These are phyloP conservation scores for Rhodotorula babjevae DNA, from an alignment of 768 basidiomycete species.

Conservation along the genomic window DNA sequence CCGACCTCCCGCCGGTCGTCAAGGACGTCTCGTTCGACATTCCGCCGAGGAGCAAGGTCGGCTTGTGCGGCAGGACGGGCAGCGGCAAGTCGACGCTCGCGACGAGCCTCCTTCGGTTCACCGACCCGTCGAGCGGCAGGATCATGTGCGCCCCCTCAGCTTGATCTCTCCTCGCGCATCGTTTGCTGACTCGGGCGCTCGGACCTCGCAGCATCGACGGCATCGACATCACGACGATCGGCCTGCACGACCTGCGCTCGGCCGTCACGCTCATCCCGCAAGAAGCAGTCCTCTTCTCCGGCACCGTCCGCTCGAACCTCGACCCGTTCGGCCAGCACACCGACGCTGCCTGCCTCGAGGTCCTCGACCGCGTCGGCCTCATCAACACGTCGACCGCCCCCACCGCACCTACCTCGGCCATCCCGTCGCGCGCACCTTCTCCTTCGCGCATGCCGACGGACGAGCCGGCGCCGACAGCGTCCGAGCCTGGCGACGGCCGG, in stretches of 20 bases:
- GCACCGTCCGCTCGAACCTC: constrained; percentile 67
- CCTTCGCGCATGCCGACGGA: neutral
- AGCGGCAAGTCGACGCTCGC: constrained; percentile 45
- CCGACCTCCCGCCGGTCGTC: constrained; percentile 60
- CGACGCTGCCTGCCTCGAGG: constrained; percentile 61
- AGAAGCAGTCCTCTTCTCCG: constrained; percentile 53
- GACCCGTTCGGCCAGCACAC: constrained; percentile 63
- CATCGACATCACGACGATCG: constrained; percentile 63
- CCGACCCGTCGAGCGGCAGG: constrained; percentile 58
- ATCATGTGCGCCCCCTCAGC: constrained; percentile 54
- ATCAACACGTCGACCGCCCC: constrained; percentile 2
- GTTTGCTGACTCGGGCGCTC: constrained; percentile 42
- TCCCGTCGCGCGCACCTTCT: constrained; percentile 1
- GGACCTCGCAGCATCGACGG: constrained; percentile 59
- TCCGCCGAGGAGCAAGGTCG: constrained; percentile 62
- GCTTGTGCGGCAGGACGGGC: constrained; percentile 66
- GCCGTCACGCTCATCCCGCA: constrained; percentile 57
- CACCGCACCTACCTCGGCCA: neutral
- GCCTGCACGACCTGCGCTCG: constrained; percentile 66
- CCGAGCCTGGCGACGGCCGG: constrained; percentile 1
- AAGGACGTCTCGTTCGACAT: constrained; percentile 59
- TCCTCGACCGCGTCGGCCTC: constrained; percentile 54
- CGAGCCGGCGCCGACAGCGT: constrained; percentile 14
- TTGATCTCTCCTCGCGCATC: no score
- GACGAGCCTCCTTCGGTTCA: constrained; percentile 59